phyloP scores from a whole-genome alignment of 2,329 filamentous ascomycete species.

The Chaetomium sp. region DNA sequence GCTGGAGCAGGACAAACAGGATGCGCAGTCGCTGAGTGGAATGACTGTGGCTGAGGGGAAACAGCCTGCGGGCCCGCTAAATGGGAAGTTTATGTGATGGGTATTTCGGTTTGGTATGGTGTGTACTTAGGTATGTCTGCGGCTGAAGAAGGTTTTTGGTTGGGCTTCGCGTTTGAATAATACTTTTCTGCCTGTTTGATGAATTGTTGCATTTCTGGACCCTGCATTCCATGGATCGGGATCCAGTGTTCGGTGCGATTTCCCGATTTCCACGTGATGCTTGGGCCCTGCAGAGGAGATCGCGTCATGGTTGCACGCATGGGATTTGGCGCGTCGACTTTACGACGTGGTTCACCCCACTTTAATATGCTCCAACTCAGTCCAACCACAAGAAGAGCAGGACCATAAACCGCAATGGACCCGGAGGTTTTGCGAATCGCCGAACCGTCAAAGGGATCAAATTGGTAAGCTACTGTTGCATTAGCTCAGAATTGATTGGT shows the following conservation, averaged over 20 bases:
- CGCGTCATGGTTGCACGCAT: constrained; percentile 4
- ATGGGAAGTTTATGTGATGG: constrained; percentile 24
- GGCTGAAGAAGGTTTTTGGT: background rate
- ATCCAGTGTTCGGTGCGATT: no score
- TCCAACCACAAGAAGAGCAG: background rate
- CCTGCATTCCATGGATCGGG: background rate
- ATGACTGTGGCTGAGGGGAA: constrained; percentile 32
- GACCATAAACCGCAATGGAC: background rate
- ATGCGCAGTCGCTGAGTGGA: constrained; percentile 30
- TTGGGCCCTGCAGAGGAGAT: background rate
- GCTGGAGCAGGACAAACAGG: background rate
- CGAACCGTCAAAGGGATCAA: background rate
- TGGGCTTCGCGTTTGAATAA: background rate
- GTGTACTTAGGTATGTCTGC: background rate
- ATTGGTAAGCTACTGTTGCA: background rate
- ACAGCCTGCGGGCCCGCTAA: constrained; percentile 27
- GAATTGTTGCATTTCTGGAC: background rate
- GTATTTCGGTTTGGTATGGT: constrained; percentile 2
- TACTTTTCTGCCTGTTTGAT: background rate
- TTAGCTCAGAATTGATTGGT: background rate
- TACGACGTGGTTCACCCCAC: background rate
- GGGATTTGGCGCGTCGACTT: constrained; percentile 9
- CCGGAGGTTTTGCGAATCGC: background rate
- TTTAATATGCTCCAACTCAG: background rate
- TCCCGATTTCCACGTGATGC: constrained; percentile 12